Evolutionary conservation across 2,329 filamentous ascomycete genomes (phyloP).

Genomic region (Nectriaceae sp.): DNA sequence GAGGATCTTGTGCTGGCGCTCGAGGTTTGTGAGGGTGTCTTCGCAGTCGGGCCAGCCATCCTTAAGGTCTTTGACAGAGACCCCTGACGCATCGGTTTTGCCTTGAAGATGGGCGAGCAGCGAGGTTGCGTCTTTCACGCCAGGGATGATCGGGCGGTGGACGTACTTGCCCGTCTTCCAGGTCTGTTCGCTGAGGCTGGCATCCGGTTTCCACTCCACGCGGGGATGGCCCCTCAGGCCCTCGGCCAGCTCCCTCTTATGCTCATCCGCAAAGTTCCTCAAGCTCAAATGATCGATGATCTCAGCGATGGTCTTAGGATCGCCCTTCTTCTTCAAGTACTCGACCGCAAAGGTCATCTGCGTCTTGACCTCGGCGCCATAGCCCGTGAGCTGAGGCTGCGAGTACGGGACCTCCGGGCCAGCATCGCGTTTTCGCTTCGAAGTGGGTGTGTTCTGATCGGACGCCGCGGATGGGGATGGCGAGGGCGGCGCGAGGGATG

Average conservation of each 20-base stretch:
- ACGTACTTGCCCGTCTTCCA: constrained; percentile 73
- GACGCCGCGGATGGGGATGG: constrained; percentile 61
- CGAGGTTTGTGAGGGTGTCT: constrained; percentile 74
- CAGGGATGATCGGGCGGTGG: constrained; percentile 78
- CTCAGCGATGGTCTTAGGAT: constrained; percentile 70
- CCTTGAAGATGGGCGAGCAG: constrained; percentile 80
- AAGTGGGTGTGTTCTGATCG: constrained; percentile 63
- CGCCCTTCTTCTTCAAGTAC: constrained; percentile 72
- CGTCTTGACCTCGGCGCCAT: constrained; percentile 79
- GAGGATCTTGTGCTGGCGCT: constrained; percentile 76
- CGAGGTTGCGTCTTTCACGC: constrained; percentile 75
- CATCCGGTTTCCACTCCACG: constrained; percentile 58
- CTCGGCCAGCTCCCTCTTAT: constrained; percentile 65
- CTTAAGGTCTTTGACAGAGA: constrained; percentile 87
- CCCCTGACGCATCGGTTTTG: constrained; percentile 77
- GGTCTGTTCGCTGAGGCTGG: constrained; percentile 64
- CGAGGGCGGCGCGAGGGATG: constrained; percentile 57
- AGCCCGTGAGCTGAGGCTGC: constrained; percentile 74
- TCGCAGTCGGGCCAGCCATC: constrained; percentile 93
- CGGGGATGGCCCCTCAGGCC: constrained; percentile 67
- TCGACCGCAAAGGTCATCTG: constrained; percentile 87
- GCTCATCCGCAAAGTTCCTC: constrained; percentile 59
- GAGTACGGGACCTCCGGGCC: constrained; percentile 64
- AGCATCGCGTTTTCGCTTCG: constrained; percentile 61
- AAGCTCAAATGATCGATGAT: constrained; percentile 82